These are phyloP conservation scores for Gnetum montanum DNA, from an alignment of 75 land plant species.

Conservation along the genomic window DNA sequence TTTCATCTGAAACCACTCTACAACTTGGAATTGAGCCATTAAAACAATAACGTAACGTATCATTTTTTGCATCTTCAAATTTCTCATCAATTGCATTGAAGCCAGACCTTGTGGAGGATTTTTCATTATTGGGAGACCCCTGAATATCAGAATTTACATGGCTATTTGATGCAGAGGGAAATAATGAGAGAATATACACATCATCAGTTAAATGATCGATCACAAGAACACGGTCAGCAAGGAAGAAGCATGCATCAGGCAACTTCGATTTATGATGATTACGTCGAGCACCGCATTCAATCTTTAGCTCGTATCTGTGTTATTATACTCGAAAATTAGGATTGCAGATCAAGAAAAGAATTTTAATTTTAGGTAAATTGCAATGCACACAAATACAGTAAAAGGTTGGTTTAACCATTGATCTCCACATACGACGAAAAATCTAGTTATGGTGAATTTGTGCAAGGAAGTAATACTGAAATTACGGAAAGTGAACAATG, in stretches of 20 bases:
- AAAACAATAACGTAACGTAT: conserved; percentile 1
- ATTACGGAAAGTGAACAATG: too few relatives aligned
- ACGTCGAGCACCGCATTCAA: conserved; percentile 68
- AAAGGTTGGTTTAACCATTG: too few relatives aligned
- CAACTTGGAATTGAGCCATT: not conserved
- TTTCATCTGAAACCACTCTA: too few relatives aligned
- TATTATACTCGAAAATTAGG: not conserved
- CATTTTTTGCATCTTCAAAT: not conserved
- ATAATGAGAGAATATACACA: conserved; percentile 63
- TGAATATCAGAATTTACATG: conserved; percentile 5
- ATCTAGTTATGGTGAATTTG: too few relatives aligned
- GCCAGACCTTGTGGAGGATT: not conserved
- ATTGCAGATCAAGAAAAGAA: not conserved
- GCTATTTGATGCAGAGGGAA: conserved; percentile 1
- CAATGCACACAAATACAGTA: too few relatives aligned
- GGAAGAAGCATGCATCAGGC: conserved; percentile 97
- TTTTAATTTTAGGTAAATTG: too few relatives aligned
- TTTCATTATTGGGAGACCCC: not conserved
- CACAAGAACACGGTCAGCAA: conserved; percentile 71
- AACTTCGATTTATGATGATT: conserved; percentile 63
- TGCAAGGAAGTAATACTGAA: too few relatives aligned
- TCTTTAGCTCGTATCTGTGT: conserved; percentile 82
- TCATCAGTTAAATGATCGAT: conserved; percentile 78
- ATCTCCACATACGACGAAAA: not conserved
- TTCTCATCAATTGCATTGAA: not conserved